Base-by-base conservation (phyloP, 441 rosid species). In the Populus hybrid region DNA sequence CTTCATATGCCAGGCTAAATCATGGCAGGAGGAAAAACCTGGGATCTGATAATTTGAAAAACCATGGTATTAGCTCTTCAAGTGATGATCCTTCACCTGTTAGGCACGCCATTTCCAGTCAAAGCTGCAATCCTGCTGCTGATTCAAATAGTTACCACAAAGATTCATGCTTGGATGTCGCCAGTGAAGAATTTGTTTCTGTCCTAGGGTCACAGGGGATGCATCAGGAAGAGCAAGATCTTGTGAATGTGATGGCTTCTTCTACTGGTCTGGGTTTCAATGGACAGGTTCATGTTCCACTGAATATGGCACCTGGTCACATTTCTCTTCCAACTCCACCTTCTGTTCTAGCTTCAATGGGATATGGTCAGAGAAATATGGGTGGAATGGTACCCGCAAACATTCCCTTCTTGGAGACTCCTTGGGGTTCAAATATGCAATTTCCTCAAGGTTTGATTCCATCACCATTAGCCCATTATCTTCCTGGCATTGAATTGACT, bases 191-290 rank as follows among this genome's bases (percentile, higher is more conserved):
- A 57, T 89, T 88, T 77, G 69, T 79, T 67, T 88, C 91, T 76
- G 80, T 77, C 80, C 78, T 79, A 23, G 93, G 89, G 70, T 35
- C 8, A 35, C 38, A 7, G 24, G 89, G 86, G 63, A 88, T 91
- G 94, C 93, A 86, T 81, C 97, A 89, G 81, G 97, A 87, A 76
- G 94, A 92, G 54, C 98, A 91, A 82, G 98, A 94, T 86, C 78
- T 86, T 81, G 90, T 87, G 77, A 96, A 92, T 81, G 77, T 89
- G 84, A 81, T 89, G 88, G 81, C 97, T 74, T 84, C 92, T 73
- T 83, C 91, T 70, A 50, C 86, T 9, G 86, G 87, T 77, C 89
- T 86, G 85, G 87, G 90, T 83, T 94, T 88, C 80, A 88, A 86
- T 84, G 95, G 97, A 69, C 97, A 91, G 76, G 86, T 88, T 77